Conservation (phyloP, 2,329 filamentous ascomycete genomes). For the Trichophyton rubrum region DNA sequence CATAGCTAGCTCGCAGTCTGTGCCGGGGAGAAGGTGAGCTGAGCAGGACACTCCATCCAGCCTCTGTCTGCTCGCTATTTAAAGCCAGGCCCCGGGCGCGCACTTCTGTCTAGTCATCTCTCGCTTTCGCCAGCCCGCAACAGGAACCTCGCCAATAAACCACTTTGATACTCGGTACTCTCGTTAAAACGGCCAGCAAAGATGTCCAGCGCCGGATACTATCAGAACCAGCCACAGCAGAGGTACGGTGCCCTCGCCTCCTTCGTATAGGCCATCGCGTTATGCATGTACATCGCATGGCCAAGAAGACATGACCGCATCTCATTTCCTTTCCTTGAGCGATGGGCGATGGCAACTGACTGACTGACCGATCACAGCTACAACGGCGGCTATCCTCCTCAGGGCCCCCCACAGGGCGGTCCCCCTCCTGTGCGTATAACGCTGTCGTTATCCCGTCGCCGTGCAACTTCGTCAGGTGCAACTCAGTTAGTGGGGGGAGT, state of each 20-base stretch:
- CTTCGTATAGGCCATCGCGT: background rate
- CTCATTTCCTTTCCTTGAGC: background rate
- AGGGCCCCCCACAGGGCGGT: background rate
- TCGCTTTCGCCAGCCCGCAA: too few relatives aligned
- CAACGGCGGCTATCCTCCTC: background rate
- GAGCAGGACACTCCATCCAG: too few relatives aligned
- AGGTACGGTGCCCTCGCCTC: background rate
- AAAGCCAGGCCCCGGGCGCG: too few relatives aligned
- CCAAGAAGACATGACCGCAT: background rate
- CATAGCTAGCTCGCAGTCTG: background rate
- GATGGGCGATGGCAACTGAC: too few relatives aligned
- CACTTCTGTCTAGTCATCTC: too few relatives aligned
- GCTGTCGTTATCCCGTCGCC: background rate
- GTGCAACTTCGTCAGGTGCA: too few relatives aligned
- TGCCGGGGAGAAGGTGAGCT: too few relatives aligned
- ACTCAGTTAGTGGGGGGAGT: background rate
- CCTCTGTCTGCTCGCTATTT: too few relatives aligned
- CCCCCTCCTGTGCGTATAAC: background rate
- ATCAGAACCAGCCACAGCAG: background rate
- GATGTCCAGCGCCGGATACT: background rate
- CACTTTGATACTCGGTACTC: too few relatives aligned
- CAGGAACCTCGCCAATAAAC: too few relatives aligned
- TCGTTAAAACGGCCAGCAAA: background rate
- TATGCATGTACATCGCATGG: background rate
- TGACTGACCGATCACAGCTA: background rate